Conservation (phyloP, 257 asterid species). For the Rehmannia glutinosa region DNA sequence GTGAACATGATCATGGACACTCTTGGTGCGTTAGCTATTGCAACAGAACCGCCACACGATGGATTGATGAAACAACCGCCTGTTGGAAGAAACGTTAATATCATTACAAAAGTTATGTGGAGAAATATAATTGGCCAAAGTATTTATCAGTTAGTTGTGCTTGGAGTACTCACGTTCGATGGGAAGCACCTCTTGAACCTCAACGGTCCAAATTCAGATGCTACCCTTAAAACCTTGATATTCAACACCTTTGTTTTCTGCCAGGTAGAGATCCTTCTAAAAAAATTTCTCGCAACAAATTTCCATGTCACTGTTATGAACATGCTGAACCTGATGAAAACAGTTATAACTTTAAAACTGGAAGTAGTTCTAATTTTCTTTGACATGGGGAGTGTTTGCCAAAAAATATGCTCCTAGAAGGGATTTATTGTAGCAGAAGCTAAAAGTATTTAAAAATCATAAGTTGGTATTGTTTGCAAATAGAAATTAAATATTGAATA, state of each 20-base stretch:
- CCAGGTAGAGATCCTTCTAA: slow-evolving; percentile 36
- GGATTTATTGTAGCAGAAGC: too few relatives aligned
- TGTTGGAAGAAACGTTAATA: slow-evolving; percentile 46
- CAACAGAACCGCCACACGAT: slow-evolving; percentile 81
- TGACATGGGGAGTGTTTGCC: too few relatives aligned
- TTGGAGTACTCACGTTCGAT: slow-evolving; percentile 44
- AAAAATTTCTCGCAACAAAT: too few relatives aligned
- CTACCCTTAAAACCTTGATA: slow-evolving; percentile 58
- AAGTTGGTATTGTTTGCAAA: too few relatives aligned
- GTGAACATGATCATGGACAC: slow-evolving; percentile 96
- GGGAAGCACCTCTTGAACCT: slow-evolving; percentile 53
- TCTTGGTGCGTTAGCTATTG: slow-evolving; percentile 83
- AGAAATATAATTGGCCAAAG: slow-evolving; percentile 80
- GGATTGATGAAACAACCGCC: slow-evolving; percentile 72
- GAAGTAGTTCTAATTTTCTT: too few relatives aligned
- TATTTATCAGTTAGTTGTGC: slow-evolving; percentile 58
- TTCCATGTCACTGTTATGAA: too few relatives aligned
- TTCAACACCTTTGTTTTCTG: slow-evolving; percentile 90
- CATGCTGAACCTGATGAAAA: too few relatives aligned
- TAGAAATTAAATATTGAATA: too few relatives aligned
- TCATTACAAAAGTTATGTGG: slow-evolving; percentile 82
- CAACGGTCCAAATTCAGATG: slow-evolving; percentile 37
- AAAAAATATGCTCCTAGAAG: too few relatives aligned
- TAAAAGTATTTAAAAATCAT: too few relatives aligned
- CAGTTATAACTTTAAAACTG: too few relatives aligned